These are phyloP conservation scores for Rhododendron williamsianum DNA, from an alignment of 148 eudicot species.

Conservation along the genomic window DNA sequence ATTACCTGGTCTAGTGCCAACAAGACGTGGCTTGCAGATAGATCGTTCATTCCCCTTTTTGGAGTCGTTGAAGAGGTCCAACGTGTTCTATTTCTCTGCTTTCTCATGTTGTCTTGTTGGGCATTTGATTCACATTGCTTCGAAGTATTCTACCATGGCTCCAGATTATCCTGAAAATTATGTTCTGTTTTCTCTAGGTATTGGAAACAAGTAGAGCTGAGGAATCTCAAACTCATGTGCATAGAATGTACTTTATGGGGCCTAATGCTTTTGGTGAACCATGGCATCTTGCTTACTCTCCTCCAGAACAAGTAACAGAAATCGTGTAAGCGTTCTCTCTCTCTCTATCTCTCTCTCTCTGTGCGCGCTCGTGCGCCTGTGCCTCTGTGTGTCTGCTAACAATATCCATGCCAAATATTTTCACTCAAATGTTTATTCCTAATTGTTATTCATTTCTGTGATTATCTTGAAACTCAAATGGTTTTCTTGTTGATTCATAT, in stretches of 20 bases:
- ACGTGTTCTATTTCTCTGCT: neutral
- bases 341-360: constrained; percentile 7
- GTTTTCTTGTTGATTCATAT: neutral
- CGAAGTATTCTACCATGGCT: neutral
- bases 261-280: constrained; percentile 92
- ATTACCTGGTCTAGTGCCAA: constrained; percentile 56
- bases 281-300: constrained; percentile 95
- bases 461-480: constrained; percentile 2
- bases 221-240: constrained; percentile 86
- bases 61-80: constrained; percentile 94
- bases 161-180: constrained; percentile 7
- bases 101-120: neutral
- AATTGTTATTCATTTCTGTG: neutral
- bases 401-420: neutral
- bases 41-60: constrained; percentile 94
- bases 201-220: constrained; percentile 85
- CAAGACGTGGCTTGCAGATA: constrained; percentile 60
- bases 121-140: neutral
- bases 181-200: constrained; percentile 46
- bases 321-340: constrained; percentile 63
- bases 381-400: neutral
- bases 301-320: constrained; percentile 86
- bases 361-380: neutral
- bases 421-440: neutral
- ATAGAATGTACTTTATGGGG: constrained; percentile 89